These are phyloP conservation scores for Amphirosellinia nigrospora DNA, from an alignment of 495 filamentous ascomycete species.

Conservation along the genomic window DNA sequence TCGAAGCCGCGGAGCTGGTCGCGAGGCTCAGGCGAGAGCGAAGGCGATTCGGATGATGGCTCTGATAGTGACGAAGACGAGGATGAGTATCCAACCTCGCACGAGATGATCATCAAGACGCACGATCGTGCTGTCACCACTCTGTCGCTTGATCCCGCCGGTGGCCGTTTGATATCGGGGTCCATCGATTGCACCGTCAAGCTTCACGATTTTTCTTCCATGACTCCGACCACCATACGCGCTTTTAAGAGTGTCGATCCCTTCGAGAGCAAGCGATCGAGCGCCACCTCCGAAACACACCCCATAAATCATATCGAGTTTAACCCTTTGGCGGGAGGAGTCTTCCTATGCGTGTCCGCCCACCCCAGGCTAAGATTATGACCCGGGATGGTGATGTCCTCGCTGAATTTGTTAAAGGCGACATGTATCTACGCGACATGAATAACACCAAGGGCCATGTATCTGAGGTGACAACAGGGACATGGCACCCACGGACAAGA, in stretches of 20 bases:
- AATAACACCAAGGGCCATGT: slow-evolving; percentile 96
- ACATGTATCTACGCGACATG: slow-evolving; percentile 97
- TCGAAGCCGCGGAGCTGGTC: slow-evolving; percentile 32
- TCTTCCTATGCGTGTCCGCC: slow-evolving; percentile 84
- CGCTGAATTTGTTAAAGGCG: slow-evolving; percentile 91
- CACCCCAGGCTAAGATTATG: slow-evolving; percentile 85
- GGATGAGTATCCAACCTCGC: slow-evolving; percentile 91
- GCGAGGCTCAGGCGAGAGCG: slow-evolving; percentile 51
- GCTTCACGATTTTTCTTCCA: slow-evolving; percentile 91
- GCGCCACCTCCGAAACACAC: slow-evolving; percentile 77
- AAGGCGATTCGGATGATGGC: slow-evolving; percentile 60
- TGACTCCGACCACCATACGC: slow-evolving; percentile 91
- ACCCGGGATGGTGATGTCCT: slow-evolving; percentile 84
- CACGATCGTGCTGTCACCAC: slow-evolving; percentile 89
- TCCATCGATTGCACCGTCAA: slow-evolving; percentile 91
- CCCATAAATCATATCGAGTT: slow-evolving; percentile 85
- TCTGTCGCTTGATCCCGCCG: slow-evolving; percentile 81
- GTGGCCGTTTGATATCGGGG: slow-evolving; percentile 82
- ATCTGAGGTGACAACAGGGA: slow-evolving; percentile 83
- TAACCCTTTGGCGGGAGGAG: slow-evolving; percentile 79
- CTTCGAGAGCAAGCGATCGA: slow-evolving; percentile 71
- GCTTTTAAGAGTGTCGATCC: slow-evolving; percentile 95
- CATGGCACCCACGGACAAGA: slow-evolving; percentile 87
- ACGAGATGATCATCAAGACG: slow-evolving; percentile 89
- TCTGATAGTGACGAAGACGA: slow-evolving; percentile 73